Evolutionary conservation across 768 basidiomycete genomes (phyloP).

Genomic region (Leucocoprinus leucothites): DNA sequence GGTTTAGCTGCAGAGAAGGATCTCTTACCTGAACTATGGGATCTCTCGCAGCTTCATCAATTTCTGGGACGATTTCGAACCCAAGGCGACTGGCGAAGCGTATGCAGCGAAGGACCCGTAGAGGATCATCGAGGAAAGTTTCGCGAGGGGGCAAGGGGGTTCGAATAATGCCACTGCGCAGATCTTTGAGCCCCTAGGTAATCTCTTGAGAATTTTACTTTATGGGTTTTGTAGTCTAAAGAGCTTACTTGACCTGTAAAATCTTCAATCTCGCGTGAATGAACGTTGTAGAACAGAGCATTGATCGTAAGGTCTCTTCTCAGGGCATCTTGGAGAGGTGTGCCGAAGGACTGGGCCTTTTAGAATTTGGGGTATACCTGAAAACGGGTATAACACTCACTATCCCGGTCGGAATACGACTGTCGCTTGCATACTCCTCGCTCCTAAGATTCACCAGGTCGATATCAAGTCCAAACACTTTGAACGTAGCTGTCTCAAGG

Average conservation of each 20-base stretch:
- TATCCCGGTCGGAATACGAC: conserved; percentile 85
- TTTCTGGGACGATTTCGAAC: conserved; percentile 69
- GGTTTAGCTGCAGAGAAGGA: conserved; percentile 15
- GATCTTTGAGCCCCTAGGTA: conserved; percentile 79
- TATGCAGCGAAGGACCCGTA: conserved; percentile 87
- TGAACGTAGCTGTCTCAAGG: conserved; percentile 89
- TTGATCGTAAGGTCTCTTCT: conserved; percentile 95
- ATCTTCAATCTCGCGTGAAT: conserved; percentile 83
- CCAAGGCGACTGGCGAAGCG: conserved; percentile 91
- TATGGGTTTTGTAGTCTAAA: background rate
- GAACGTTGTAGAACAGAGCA: conserved; percentile 93
- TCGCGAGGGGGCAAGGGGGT: conserved; percentile 85
- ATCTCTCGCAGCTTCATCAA: conserved; percentile 61
- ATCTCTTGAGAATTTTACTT: conserved; percentile 13
- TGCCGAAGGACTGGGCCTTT: conserved; percentile 73
- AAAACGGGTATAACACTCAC: conserved; percentile 42
- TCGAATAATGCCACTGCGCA: conserved; percentile 73
- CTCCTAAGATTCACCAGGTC: conserved; percentile 94
- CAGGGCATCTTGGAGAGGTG: conserved; percentile 86
- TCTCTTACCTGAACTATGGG: conserved; percentile 58
- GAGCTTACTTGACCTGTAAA: conserved; percentile 65
- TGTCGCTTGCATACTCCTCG: conserved; percentile 85
- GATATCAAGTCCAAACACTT: conserved; percentile 75
- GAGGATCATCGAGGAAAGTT: conserved; percentile 92
- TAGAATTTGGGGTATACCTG: background rate